Conservation (phyloP, 257 asterid genomes). For the Solanum bukasovii region DNA sequence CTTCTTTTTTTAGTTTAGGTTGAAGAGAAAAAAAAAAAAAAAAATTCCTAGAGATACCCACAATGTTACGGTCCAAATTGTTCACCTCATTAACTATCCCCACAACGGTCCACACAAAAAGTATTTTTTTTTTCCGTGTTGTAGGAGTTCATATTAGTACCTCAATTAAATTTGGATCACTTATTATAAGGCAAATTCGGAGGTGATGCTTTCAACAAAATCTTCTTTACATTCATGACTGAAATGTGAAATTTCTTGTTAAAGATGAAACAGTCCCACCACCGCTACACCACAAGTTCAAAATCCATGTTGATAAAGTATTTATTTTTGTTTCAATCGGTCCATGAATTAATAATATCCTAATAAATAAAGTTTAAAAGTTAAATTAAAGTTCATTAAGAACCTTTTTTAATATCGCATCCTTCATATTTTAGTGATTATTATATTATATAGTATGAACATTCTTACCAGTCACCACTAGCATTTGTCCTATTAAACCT, state of each 20-base stretch:
- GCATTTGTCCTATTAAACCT: background rate
- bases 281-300: fast-evolving
- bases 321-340: background rate
- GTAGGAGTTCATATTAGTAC: no score
- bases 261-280: fast-evolving
- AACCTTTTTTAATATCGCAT: background rate
- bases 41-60: background rate
- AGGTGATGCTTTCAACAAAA: no score
- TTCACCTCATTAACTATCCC: background rate
- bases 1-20: background rate
- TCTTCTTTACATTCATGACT: no score
- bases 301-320: no score
- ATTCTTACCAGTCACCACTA: background rate
- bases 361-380: background rate
- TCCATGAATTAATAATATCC: background rate
- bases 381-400: background rate
- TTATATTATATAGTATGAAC: background rate
- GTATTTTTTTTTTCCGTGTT: no score
- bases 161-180: no score
- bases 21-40: no score
- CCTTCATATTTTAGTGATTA: background rate
- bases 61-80: background rate
- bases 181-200: no score
- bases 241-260: no score
- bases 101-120: background rate